These are phyloP conservation scores for Citrus mangshanensis DNA, from an alignment of 345 rosid species.

Conservation along the genomic window DNA sequence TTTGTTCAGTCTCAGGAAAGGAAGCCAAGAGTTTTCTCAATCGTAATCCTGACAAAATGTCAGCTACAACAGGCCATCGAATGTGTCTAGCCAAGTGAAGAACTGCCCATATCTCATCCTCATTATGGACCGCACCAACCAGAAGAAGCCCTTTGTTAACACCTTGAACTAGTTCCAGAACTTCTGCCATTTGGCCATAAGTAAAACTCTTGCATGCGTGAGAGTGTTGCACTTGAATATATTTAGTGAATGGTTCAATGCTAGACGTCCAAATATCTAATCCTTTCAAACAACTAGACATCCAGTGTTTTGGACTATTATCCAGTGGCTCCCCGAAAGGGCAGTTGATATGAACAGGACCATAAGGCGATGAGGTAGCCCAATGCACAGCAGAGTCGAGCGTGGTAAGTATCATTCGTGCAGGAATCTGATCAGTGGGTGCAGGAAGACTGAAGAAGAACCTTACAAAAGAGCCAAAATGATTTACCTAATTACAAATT, in stretches of 20 bases:
- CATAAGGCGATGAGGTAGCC: constrained; percentile 68
- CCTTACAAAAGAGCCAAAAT: constrained; percentile 88
- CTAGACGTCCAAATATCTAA: constrained; percentile 73
- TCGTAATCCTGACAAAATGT: constrained; percentile 86
- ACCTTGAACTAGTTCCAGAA: constrained; percentile 48
- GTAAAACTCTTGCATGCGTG: constrained; percentile 21
- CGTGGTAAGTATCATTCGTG: constrained; percentile 82
- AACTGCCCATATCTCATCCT: constrained; percentile 92
- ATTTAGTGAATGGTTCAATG: constrained; percentile 76
- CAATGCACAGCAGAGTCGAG: constrained; percentile 82
- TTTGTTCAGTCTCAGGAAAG: constrained; percentile 43
- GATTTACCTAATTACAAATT: constrained; percentile 63
- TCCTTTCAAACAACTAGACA: constrained; percentile 67
- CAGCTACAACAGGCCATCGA: constrained; percentile 86
- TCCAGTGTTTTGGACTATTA: constrained; percentile 55
- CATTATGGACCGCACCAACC: constrained; percentile 60
- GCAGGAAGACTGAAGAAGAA: constrained; percentile 87
- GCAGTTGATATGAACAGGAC: constrained; percentile 96
- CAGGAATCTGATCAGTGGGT: constrained; percentile 73
- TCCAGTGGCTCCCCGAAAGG: constrained; percentile 91
- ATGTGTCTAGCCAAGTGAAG: constrained; percentile 84
- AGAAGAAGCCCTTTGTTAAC: constrained; percentile 66
- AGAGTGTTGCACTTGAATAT: constrained; percentile 49
- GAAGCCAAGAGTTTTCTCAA: constrained; percentile 59
- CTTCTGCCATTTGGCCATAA: constrained; percentile 41